Base-by-base conservation (phyloP, 805 yeast species). In the Komagataella ulmi region DNA sequence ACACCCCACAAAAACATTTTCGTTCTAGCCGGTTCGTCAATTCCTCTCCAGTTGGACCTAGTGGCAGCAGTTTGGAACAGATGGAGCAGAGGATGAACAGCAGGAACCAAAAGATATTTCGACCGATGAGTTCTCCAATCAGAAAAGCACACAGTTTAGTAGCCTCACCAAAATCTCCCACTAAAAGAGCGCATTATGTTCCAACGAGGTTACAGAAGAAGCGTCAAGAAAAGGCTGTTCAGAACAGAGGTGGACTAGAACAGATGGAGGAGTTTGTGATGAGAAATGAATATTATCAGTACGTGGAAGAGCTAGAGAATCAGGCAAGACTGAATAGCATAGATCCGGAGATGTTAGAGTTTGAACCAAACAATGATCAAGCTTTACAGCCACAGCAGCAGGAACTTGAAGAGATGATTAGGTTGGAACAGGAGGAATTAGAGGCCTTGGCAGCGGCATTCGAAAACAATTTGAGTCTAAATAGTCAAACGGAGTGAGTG, bases 331-430 rank as follows among this genome's bases (percentile, higher is more conserved):
- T 40, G 7, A 44, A 55, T 19, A 56, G 55, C 24, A 47, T 58
- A 3, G 61, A 62, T 19, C 51, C 62, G 17, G 53, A 61, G 40
- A 50, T 49, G 7, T 53, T 53, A 43, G 18, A 55, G 14, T 56
- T 54, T 17, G 48, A 52, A 1, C 61, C 59, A 23, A 52, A 52
- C 7, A 61, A 58, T 24, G 54, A 62, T 45, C 65, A 65, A 49
- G 57, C 59, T 3, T 66, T 59, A 24, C 57, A 56, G 40, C 66
- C 62, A 52, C 55, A 54, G 7, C 62, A 64, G 48, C 49, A 54
- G 30, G 62, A 65, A 47, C 49, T 66, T 23, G 66, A 63, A 48
- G 64, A 65, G 49, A 55, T 62, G 58, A 49, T 61, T 30, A 47
- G 55, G 19, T 49, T 62, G 43, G 62, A 62, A 48, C 57, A 55